Percentiles rank a stretch among this genome's conserved stretches.
These are phyloP conservation scores for Paramarasmius palmivorus DNA, from an alignment of 1,284 basidiomycete genomes.

Conservation along the genomic window DNA sequence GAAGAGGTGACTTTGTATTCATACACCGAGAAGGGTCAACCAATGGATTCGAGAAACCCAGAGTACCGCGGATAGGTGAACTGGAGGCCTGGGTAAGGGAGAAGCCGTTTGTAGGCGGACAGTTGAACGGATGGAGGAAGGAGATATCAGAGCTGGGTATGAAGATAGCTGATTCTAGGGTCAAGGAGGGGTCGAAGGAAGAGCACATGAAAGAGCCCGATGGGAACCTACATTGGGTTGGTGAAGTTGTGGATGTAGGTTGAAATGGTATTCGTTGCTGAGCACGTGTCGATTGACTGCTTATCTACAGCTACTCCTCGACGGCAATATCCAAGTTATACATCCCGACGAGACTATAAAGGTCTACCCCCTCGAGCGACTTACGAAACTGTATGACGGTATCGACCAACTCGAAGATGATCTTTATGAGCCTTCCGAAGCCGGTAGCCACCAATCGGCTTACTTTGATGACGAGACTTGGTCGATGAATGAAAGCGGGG, in stretches of 20 bases:
- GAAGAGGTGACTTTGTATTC: conserved; percentile 84
- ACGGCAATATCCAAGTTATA: conserved; percentile 68
- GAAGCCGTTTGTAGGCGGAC: conserved; percentile 49
- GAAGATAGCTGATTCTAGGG: conserved; percentile 51
- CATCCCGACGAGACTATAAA: conserved; percentile 53
- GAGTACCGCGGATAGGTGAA: conserved; percentile 78
- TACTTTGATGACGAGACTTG: conserved; percentile 50
- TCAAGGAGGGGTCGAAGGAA: conserved; percentile 38
- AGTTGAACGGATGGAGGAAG: conserved; percentile 65
- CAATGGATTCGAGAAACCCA: conserved; percentile 67
- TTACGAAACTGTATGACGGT: conserved; percentile 74
- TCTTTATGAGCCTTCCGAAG: conserved; percentile 59
- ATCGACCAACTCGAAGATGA: conserved; percentile 77
- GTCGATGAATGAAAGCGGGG: conserved; percentile 53
- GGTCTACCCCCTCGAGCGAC: conserved; percentile 58
- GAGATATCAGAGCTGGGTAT: conserved; percentile 67
- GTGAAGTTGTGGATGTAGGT: conserved; percentile 75
- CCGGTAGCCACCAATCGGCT: conserved; percentile 28
- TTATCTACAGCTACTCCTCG: conserved; percentile 58
- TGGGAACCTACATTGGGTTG: conserved; percentile 63
- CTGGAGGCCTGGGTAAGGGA: conserved; percentile 77
- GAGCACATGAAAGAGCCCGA: conserved; percentile 49
- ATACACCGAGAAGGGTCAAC: conserved; percentile 64
- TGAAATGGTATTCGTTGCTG: conserved; percentile 12
- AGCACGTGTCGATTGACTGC: neutral